Evolutionary conservation across 352 stramenopile genomes (phyloP), one percentile per base, ranked within the genome.

Genomic region (Phytopythium litorale): DNA sequence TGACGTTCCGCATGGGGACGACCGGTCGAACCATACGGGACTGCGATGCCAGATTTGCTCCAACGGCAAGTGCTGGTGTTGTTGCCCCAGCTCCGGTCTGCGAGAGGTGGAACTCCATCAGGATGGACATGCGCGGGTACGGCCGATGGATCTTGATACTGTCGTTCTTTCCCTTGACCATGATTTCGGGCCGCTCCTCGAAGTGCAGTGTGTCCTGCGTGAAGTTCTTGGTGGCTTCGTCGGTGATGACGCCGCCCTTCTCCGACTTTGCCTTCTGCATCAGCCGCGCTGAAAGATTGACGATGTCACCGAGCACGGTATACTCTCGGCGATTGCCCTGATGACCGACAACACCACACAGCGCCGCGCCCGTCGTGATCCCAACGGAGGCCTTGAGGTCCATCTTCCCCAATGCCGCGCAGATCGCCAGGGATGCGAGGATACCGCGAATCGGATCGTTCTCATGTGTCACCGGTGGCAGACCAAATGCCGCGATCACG

Each of bases 81-180:
- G 32, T n/a, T 58, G 42, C 11, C 5, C 33, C 25, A 32, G 40
- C 52, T 65, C 60, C 8, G 0, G 70, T 68, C 30, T 74, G 75
- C 19, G 81, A 83, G 33, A 92, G 56, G 42, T 91, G 82, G 56
- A 90, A 89, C 54, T 87, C 80, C 38, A 94, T 54, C 23, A 94
- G 56, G 40, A 88, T 92, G 12, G 87, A 96, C 87, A 96, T 96
- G 46, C 84, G 78, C 46, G 85, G 84, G 57, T 96, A 96, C 60
- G 87, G 87, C 7, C 87, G 81, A 54, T 94, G 85, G 66, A 96
- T 93, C 60, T 91, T 91, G 58, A 96, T 91, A 56, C 87, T 91
- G 66, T 96, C 87, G 61, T 94, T 90, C 65, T 98, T 98, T 49
- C 92, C 92, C 66, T 98, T 98, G 55, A 98, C 88, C 64, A 89